Base-by-base conservation (phyloP, 345 rosid species). In the Dipteronia sinensis region DNA sequence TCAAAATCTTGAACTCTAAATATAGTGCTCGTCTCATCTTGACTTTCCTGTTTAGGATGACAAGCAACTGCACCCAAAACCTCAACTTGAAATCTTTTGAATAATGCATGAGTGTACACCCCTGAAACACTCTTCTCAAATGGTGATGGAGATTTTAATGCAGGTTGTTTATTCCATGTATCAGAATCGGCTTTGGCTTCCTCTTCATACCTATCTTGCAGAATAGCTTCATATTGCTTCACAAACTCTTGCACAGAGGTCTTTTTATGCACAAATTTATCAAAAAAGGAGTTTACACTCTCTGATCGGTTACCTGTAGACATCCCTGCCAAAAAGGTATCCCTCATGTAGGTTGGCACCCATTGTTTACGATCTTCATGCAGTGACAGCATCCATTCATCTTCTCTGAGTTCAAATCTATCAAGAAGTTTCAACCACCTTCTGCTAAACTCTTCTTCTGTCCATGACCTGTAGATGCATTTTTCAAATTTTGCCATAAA, bases 401-500 rank as follows among this genome's bases (percentile, higher is more conserved):
- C 84, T 59, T 80, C 90, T 79, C 74, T 77, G 27, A 89, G 88
- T 65, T 86, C 90, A 85, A 65, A 89, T 71, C 83, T 83, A 67
- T 81, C 83, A 67, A 87, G 78, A 81, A 89, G 76, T 84, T 87
- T 87, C 83, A 72, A 83, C 92, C 92, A 89, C 73, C 90, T 89
- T 75, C 81, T 86, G 17, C 67, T 75, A 22, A 87, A 87, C 23
- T 86, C 89, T 25, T 78, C 87, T 22, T 89, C 85, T 56, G 89
- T 86, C 92, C 92, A 87, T 10, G 92, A 89, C 73, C 86, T 84
- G 77, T 84, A 83, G 78, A 89, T 71, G 76, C 92, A 89, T 76
- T 89, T 89, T 42, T 87, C 88, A 62, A 89, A 89, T 69, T 89
- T 86, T 16, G 77, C 78, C 87, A 78, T 78, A 62, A 89, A 89